phyloP scores from a whole-genome alignment of 139 green algal genomes.

The Asterochloris sp. region DNA sequence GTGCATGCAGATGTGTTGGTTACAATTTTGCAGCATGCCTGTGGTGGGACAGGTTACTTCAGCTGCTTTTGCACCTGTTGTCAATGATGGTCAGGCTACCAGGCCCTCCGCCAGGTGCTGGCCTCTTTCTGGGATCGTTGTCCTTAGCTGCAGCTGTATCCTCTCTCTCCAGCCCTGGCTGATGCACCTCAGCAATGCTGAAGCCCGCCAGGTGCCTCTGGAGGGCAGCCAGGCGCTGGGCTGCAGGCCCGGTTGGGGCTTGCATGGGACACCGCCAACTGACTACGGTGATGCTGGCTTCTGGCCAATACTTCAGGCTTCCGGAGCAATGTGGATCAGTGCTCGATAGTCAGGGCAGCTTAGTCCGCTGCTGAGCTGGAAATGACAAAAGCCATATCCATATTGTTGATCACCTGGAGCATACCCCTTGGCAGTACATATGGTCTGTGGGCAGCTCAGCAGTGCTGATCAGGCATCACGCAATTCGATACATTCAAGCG shows the following conservation, averaged over 20 bases:
- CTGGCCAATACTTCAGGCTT: not conserved
- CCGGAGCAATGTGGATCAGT: not conserved
- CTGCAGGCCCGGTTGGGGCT: slow-evolving; percentile 1
- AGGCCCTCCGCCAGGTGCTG: slow-evolving; percentile 48
- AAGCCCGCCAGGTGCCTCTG: slow-evolving; percentile 18
- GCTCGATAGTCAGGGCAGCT: not conserved
- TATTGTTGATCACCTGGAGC: too few species aligned
- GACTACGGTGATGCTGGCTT: too few species aligned
- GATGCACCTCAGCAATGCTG: not conserved
- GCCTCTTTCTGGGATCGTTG: slow-evolving; percentile 13
- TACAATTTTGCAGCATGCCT: too few species aligned
- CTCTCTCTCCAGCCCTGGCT: slow-evolving; percentile 1
- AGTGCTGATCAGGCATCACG: too few species aligned
- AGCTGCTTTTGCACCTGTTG: slow-evolving; percentile 28
- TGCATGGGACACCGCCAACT: too few species aligned
- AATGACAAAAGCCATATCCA: too few species aligned
- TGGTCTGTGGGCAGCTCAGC: too few species aligned
- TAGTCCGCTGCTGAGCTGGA: too few species aligned
- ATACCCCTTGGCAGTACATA: too few species aligned
- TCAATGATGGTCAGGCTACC: slow-evolving; percentile 82
- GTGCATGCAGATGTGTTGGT: too few species aligned
- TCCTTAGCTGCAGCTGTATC: slow-evolving; percentile 4
- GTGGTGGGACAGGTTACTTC: too few species aligned
- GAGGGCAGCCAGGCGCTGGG: slow-evolving; percentile 21
- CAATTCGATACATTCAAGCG: too few species aligned